A percentile compares a stretch with the other conserved stretches of the same genome.
phyloP scores from a whole-genome alignment of 768 basidiomycete genomes.

The Russula olivacea region DNA sequence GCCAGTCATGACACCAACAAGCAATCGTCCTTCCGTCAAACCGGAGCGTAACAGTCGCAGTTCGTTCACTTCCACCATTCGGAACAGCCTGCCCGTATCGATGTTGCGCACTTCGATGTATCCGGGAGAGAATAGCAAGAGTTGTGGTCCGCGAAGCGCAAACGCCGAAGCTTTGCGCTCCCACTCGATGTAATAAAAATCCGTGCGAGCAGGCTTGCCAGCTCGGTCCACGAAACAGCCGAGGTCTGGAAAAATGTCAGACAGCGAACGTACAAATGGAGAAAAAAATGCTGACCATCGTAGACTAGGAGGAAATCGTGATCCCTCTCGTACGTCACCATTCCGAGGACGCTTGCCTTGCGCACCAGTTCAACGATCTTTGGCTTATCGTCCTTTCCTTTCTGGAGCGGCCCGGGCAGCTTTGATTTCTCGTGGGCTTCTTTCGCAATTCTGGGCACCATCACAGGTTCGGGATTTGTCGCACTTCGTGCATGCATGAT shows the following conservation, averaged over 20 bases:
- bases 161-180: not conserved
- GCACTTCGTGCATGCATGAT: not conserved
- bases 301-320: not conserved
- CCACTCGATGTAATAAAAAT: not conserved
- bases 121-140: not conserved
- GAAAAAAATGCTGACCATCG: not conserved
- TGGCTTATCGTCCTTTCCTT: not conserved
- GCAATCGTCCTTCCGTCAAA: not conserved
- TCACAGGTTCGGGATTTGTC: not conserved
- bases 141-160: not conserved
- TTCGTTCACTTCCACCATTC: not conserved
- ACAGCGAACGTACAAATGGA: not conserved
- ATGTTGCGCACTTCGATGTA: not conserved
- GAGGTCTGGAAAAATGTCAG: not conserved
- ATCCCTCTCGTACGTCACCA: not conserved
- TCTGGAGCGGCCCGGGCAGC: not conserved
- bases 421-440: not conserved
- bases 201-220: not conserved
- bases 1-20: conserved; percentile 1
- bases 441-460: not conserved
- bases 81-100: not conserved
- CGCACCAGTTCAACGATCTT: not conserved
- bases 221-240: not conserved
- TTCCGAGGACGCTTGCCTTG: not conserved
- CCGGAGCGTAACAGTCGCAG: not conserved